phyloP scores from a whole-genome alignment of 345 rosid genomes.

The Eucalyptus polybractea region DNA sequence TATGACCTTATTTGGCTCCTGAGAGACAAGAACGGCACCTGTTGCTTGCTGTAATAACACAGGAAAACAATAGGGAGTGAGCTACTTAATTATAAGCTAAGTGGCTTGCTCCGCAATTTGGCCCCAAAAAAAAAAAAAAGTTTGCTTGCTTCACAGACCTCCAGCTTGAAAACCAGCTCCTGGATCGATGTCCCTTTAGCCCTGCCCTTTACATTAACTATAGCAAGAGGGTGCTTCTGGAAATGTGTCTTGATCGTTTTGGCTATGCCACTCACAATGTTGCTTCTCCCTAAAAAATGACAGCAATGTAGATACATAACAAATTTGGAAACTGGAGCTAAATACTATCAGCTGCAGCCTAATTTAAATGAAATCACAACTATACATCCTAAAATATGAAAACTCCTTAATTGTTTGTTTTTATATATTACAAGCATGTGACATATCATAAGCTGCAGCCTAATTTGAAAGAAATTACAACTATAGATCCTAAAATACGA shows the following conservation, averaged over 20 bases:
- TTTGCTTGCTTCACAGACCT: slow-evolving; percentile 23
- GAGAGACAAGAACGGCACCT: slow-evolving; percentile 71
- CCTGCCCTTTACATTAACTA: slow-evolving; percentile 83
- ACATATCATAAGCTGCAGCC: background rate
- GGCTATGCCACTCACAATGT: slow-evolving; percentile 66
- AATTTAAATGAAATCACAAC: background rate
- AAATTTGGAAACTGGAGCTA: background rate
- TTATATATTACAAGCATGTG: background rate
- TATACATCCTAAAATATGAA: background rate
- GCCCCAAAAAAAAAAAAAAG: background rate
- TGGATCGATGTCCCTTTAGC: slow-evolving; percentile 91
- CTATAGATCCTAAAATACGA: background rate
- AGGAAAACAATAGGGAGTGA: background rate
- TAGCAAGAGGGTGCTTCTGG: slow-evolving; percentile 68
- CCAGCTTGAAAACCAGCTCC: slow-evolving; percentile 71
- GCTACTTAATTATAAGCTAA: background rate
- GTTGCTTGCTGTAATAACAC: slow-evolving; percentile 57
- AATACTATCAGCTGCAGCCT: background rate
- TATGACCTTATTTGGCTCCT: slow-evolving; percentile 86
- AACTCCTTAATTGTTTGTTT: background rate
- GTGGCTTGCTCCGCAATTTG: background rate
- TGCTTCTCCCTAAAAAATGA: slow-evolving; percentile 53
- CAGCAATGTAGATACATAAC: background rate
- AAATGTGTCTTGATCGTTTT: slow-evolving; percentile 65
- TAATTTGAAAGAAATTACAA: background rate